Evolutionary conservation across 306 rosid species (phyloP), one percentile per base, ranked within the genome.

Genomic region (Cucumis hystrix): DNA sequence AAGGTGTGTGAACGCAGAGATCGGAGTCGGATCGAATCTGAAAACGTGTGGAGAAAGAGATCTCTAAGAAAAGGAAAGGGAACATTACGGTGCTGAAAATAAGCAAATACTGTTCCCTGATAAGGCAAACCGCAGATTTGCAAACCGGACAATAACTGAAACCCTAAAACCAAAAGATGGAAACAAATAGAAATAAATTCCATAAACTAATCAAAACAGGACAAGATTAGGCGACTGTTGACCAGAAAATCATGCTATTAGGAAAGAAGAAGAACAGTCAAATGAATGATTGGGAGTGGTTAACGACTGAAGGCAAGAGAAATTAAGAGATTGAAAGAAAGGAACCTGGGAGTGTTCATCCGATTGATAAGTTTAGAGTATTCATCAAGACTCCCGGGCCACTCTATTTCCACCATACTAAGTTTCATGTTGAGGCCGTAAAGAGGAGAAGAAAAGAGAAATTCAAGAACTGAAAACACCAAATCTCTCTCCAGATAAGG

Each of bases 291-390:
- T 47, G 20, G 56, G 0, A 23, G 16, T n/a, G 30, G 5, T 15
- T 57, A 7, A 8, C 15, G 30, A 21, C 14, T 8, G 14, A 0
- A 18, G 40, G 49, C 1, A 10, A 9, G 49, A 57, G 5, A 5
- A 77, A 40, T 14, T 9, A n/a, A 17, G 65, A 40, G 71, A 78
- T 5, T 16, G 25, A 25, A 78, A 51, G n/a, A 64, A 62, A 65
- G 78, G 39, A 80, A 95, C 98, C 98, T 90, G 18, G 99, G 99
- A 10, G 96, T 86, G 88, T 85, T 88, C 97, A 95, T 92, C 49
- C 97, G 81, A 58, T 86, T 82, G 7, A 95, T 69, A 35, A 95
- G 98, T 80, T 92, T 95, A 37, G 92, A 88, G 65, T 86, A 95
- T 79, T 92, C 98, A 37, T 87, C 90, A 73, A 91, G 84, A 84